Conservation (phyloP, 768 basidiomycete genomes). For the Leccinum incarnatum region DNA sequence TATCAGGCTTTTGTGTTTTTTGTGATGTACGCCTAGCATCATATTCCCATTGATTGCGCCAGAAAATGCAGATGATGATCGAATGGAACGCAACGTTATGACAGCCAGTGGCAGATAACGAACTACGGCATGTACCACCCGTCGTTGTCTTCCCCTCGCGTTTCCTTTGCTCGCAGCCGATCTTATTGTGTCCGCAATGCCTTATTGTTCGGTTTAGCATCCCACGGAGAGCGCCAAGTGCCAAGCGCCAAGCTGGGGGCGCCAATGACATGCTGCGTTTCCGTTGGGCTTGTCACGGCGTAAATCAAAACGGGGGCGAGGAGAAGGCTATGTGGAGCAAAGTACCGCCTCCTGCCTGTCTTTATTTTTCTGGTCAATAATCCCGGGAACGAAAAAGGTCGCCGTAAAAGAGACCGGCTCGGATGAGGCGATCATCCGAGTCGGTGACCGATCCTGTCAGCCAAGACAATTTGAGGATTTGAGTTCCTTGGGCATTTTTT, state of each 20-base stretch:
- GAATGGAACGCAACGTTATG: background rate
- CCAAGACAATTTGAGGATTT: background rate
- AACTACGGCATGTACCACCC: background rate
- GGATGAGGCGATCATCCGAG: background rate
- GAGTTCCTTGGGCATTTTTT: constrained; percentile 45
- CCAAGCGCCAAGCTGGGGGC: background rate
- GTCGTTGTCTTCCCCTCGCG: background rate
- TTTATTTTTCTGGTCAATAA: background rate
- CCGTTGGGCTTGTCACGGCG: background rate
- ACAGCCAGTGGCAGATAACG: background rate
- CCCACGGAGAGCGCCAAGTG: background rate
- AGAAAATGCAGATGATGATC: background rate
- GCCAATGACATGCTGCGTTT: background rate
- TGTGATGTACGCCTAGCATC: background rate
- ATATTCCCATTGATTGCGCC: background rate
- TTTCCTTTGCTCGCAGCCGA: background rate
- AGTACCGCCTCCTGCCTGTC: background rate
- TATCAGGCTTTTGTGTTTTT: too few relatives aligned
- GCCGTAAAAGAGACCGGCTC: background rate
- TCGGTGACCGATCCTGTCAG: background rate
- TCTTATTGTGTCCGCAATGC: background rate
- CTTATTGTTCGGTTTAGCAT: background rate
- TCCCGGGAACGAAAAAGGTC: background rate
- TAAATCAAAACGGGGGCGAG: background rate
- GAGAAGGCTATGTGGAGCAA: background rate